Evolutionary conservation across 1,284 basidiomycete species (phyloP).

Genomic region (Cerioporus squamosus): DNA sequence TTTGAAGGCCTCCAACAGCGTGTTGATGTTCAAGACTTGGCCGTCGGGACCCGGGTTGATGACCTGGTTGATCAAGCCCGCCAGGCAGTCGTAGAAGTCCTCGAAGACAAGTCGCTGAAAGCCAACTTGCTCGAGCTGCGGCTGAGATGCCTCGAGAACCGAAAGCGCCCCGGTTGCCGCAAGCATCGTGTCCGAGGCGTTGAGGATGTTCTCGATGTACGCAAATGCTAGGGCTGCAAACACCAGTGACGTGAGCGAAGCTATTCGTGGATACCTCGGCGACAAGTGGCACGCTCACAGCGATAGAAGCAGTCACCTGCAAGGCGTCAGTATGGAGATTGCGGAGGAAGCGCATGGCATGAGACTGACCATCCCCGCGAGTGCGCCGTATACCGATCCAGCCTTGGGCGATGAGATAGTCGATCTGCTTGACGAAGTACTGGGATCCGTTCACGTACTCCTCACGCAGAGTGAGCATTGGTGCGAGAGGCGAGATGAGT

Average conservation of each 20-base stretch:
- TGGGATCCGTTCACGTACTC: conserved; percentile 70
- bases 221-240: conserved; percentile 57
- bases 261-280: conserved; percentile 1
- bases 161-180: conserved; percentile 58
- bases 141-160: conserved; percentile 54
- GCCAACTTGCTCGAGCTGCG: conserved; percentile 62
- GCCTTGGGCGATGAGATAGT: conserved; percentile 59
- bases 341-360: background rate
- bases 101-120: conserved; percentile 71
- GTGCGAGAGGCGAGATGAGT: conserved; percentile 51
- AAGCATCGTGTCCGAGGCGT: conserved; percentile 43
- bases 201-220: conserved; percentile 55
- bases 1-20: conserved; percentile 60
- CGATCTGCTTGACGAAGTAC: conserved; percentile 69
- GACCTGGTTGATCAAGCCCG: conserved; percentile 47
- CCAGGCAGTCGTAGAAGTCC: conserved; percentile 58
- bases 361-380: conserved; percentile 51
- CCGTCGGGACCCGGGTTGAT: conserved; percentile 40
- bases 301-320: conserved; percentile 67
- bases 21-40: conserved; percentile 40
- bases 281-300: conserved; percentile 38
- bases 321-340: background rate
- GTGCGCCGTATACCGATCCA: conserved; percentile 69
- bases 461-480: conserved; percentile 53
- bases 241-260: conserved; percentile 23